A percentile compares a stretch with the other conserved stretches of the same genome.
Evolutionary conservation across 2,329 filamentous ascomycete genomes (phyloP).

Genomic region (Amesomyces nigricolor): DNA sequence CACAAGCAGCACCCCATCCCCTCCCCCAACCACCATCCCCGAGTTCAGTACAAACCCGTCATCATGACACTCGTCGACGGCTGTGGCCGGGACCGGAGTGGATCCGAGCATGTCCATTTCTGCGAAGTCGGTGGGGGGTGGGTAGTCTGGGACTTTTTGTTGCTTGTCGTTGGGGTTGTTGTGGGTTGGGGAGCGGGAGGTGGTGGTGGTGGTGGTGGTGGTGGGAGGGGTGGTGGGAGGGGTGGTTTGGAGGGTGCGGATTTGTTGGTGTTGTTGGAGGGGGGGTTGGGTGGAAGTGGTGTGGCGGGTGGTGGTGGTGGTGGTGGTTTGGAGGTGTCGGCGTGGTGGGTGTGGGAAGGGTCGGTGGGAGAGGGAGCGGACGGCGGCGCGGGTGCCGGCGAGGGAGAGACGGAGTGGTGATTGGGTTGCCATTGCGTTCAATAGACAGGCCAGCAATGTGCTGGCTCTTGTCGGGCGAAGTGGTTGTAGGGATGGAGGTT

Average conservation of each 20-base stretch:
- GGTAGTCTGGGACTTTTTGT: conserved; percentile 29
- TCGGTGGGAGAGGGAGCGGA: too few relatives aligned
- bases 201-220: background rate
- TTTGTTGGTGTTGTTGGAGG: background rate
- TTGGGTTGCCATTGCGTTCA: conserved; percentile 6
- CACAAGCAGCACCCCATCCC: conserved; percentile 70
- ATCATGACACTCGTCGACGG: conserved; percentile 72
- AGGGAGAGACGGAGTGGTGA: conserved; percentile 7
- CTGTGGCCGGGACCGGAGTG: conserved; percentile 70
- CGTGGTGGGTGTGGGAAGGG: background rate
- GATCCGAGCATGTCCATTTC: conserved; percentile 73
- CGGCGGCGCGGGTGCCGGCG: background rate
- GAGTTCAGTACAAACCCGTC: conserved; percentile 86
- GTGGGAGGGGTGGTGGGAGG: background rate
- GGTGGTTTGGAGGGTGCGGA: background rate
- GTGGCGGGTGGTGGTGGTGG: background rate
- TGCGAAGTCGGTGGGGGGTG: conserved; percentile 57
- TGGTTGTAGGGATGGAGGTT: background rate
- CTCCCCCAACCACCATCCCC: conserved; percentile 63
- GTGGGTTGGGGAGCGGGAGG: conserved; percentile 10
- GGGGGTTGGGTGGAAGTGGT: background rate
- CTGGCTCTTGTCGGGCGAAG: background rate
- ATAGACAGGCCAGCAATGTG: background rate
- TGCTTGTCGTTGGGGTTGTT: conserved; percentile 24
- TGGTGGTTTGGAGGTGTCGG: background rate